Evolutionary conservation across 306 rosid species (phyloP), one percentile per base, ranked within the genome.

Genomic region (Quercus cerris): DNA sequence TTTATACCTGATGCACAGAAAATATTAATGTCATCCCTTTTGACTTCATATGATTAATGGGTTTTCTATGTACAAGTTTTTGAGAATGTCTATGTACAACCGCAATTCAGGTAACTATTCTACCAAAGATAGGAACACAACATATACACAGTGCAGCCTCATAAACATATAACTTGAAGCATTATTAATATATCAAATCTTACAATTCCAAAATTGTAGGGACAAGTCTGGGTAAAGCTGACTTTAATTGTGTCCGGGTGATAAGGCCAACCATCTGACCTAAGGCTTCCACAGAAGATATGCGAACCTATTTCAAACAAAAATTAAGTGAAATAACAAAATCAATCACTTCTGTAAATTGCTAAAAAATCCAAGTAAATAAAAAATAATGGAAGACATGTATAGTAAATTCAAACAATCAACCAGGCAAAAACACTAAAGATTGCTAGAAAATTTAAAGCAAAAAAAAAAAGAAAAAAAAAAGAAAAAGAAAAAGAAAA

Each of bases 231-330:
- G 97, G 97, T 81, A 94, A 77, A 84, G 98, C 97, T 19, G 92
- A 89, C 85, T 94, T 94, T 74, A 94, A 79, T 77, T 91, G 98
- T 79, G 89, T 79, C 73, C 98, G 86, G 64, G 94, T 87, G 77
- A 94, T 87, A 75, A 94, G 94, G 75, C 94, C 94, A 75, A 94
- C 97, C 94, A 94, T 92, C 85, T 94, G 97, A 52, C 98, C 97
- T 73, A 94, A 78, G 74, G 98, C 98, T 73, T 94, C 98, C 75
- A 94, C 92, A 71, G 97, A 89, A 64, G 97, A 90, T 69, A 82
- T 81, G 56, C 94, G 93, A 81, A 92, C 93, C 97, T 94, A 75
- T 58, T 63, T 75, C 86, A 85, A 72, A 77, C 46, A 67, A 33
- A 44, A 72, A 49, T 74, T 22, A 85, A 23, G 11, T n/a, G 44